Evolutionary conservation across 345 rosid genomes (phyloP), one percentile per base, ranked within the genome.

Genomic region (Microcos paniculata): DNA sequence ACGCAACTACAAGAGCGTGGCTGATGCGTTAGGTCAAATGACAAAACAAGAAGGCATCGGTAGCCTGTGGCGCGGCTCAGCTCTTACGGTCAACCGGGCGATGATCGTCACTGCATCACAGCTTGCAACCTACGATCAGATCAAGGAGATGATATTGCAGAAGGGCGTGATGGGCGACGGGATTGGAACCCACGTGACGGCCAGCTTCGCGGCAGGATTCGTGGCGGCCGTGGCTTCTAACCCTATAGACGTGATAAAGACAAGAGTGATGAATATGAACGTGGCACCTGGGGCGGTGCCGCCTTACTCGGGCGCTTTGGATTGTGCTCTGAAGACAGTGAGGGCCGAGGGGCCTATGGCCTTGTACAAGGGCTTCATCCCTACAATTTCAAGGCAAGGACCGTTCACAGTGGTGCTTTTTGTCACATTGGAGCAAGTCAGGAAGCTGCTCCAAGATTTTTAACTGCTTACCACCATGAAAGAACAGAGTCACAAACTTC

Each of bases 71-170:
- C 89, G 90, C 13, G 97, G 98, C 51, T 91, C 98, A 6, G 79
- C 88, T 66, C 80, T 94, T n/a, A 89, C 97, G 24, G 90, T 94
- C 81, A 90, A 94, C 86, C 89, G 97, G 10, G 96, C 98, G 5
- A 91, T 94, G 98, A 86, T 91, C 59, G 98, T 90, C 35, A 90
- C 98, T 1, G 96, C 98, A 7, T 90, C 98, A 56, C 98, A 94
- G 82, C 83, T 94, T 12, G 97, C 98, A 7, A 80, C 94, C 51
- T 94, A 94, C 74, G 97, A 94, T 64, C 94, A 90, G 82, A 79
- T 90, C 40, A 91, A 94, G 81, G 97, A 94, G 64, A 28, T 80
- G 83, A 79, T 91, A 51, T 6, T 89, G 71, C 80, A 81, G 43
- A 88, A 81, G 4, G 85, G 85, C 0, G 76, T 83, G 72, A 85